Conservation (phyloP, 2,329 filamentous ascomycete species). For the Scopulariopsis brevicaulis region DNA sequence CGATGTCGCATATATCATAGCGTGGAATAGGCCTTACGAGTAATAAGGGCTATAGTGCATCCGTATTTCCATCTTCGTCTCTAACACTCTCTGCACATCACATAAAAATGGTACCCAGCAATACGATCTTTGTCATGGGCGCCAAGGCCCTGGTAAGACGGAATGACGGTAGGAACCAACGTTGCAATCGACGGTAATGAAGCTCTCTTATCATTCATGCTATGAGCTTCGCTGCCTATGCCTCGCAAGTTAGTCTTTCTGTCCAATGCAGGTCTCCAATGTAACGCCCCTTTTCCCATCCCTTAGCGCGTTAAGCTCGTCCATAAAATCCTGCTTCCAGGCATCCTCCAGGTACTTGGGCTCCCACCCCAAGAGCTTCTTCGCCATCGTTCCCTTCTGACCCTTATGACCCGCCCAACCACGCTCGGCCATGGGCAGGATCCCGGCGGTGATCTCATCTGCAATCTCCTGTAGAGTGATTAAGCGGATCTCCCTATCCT, state of each 20-base stretch:
- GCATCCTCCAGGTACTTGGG: constrained; percentile 4
- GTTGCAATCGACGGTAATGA: too few species aligned
- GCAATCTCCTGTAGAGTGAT: constrained; percentile 4
- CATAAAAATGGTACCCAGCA: too few species aligned
- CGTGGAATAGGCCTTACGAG: too few species aligned
- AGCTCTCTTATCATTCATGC: too few species aligned
- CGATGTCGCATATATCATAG: too few species aligned
- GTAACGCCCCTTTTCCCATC: not conserved
- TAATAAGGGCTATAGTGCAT: too few species aligned
- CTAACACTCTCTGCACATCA: too few species aligned
- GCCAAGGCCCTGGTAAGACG: too few species aligned
- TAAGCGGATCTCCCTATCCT: constrained; percentile 3
- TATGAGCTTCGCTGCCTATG: too few species aligned
- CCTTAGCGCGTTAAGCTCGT: constrained; percentile 5
- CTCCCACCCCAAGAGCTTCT: constrained; percentile 7
- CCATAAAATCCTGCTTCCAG: constrained; percentile 3
- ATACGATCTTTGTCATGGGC: too few species aligned
- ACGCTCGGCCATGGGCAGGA: constrained; percentile 5
- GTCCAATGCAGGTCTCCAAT: not conserved
- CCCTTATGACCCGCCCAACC: constrained; percentile 8
- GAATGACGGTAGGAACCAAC: too few species aligned
- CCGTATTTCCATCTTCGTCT: too few species aligned
- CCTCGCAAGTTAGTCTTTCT: not conserved
- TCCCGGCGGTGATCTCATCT: constrained; percentile 6
- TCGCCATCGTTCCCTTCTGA: constrained; percentile 6